phyloP scores from a whole-genome alignment of 2,329 filamentous ascomycete species.

The Lizonia empirigonia region DNA sequence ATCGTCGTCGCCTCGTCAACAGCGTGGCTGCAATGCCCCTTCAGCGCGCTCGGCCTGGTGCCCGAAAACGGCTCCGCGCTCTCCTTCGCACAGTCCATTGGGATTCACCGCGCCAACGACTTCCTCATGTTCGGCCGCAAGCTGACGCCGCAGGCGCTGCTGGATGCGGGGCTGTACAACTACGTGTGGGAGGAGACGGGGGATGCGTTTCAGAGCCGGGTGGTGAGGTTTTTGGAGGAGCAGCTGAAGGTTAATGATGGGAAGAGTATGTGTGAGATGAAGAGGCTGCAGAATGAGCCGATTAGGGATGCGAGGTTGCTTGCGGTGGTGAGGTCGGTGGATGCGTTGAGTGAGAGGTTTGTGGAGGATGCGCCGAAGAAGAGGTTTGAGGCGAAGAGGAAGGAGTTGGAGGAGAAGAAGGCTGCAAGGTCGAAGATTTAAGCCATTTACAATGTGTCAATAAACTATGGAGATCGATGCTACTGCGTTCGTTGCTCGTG shows the following conservation, averaged over 20 bases:
- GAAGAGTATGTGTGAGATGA: constrained; percentile 60
- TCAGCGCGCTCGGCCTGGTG: constrained; percentile 55
- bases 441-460: neutral
- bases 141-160: constrained; percentile 51
- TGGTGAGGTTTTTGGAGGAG: constrained; percentile 51
- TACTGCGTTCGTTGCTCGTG: neutral
- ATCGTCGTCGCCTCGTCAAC: constrained; percentile 55
- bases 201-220: constrained; percentile 51
- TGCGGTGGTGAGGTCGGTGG: constrained; percentile 55
- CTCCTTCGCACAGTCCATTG: constrained; percentile 55
- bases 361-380: constrained; percentile 54
- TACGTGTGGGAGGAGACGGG: constrained; percentile 50
- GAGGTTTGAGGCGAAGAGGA: constrained; percentile 53
- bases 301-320: constrained; percentile 53
- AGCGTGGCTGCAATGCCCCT: constrained; percentile 57
- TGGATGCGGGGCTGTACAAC: constrained; percentile 55
- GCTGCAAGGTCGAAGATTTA: constrained; percentile 39
- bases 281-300: constrained; percentile 56
- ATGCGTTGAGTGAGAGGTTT: constrained; percentile 57
- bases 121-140: constrained; percentile 60
- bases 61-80: constrained; percentile 57
- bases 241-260: constrained; percentile 56
- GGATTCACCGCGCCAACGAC: constrained; percentile 58
- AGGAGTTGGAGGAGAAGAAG: constrained; percentile 43
- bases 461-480: neutral